phyloP scores from a whole-genome alignment of 2,329 filamentous ascomycete species.

The Colletotrichum plurivorum region DNA sequence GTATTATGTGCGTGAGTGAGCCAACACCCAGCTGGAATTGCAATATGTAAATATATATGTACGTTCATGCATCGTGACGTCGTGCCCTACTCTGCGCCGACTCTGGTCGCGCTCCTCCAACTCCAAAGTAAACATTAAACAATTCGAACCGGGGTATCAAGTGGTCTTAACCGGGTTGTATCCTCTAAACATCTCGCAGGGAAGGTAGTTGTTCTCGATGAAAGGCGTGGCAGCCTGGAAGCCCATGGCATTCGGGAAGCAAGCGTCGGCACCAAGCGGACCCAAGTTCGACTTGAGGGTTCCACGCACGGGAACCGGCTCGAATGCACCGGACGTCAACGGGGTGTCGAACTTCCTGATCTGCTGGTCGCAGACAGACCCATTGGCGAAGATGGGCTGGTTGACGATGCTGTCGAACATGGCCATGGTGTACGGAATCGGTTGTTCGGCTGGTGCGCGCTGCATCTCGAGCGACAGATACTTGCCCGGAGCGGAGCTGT shows the following conservation, averaged over 20 bases:
- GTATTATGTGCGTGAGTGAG: constrained; percentile 10
- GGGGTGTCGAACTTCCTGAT: constrained; percentile 61
- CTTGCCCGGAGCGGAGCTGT: constrained; percentile 30
- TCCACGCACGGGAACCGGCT: constrained; percentile 47
- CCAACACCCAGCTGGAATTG: not conserved
- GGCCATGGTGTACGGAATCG: constrained; percentile 52
- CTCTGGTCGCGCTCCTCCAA: not conserved
- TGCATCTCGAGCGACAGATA: constrained; percentile 42
- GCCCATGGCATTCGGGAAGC: constrained; percentile 33
- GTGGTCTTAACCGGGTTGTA: constrained; percentile 36
- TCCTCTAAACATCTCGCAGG: constrained; percentile 41
- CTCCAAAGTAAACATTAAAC: not conserved
- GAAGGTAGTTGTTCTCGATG: constrained; percentile 42
- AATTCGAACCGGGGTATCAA: constrained; percentile 31
- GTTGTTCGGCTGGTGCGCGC: constrained; percentile 20
- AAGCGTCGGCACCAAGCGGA: constrained; percentile 41
- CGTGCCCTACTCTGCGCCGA: not conserved
- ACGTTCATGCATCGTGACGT: constrained; percentile 21
- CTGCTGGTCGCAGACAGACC: constrained; percentile 59
- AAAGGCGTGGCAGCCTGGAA: constrained; percentile 41
- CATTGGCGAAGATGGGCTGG: constrained; percentile 63
- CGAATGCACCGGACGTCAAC: constrained; percentile 50
- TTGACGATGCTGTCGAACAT: constrained; percentile 68
- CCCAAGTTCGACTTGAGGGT: constrained; percentile 45
- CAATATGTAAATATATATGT: constrained; percentile 6